Percentiles rank a stretch among this genome's conserved stretches.
Evolutionary conservation across 2,329 filamentous ascomycete species (phyloP).

Genomic region (Arthrocladium fulminans): DNA sequence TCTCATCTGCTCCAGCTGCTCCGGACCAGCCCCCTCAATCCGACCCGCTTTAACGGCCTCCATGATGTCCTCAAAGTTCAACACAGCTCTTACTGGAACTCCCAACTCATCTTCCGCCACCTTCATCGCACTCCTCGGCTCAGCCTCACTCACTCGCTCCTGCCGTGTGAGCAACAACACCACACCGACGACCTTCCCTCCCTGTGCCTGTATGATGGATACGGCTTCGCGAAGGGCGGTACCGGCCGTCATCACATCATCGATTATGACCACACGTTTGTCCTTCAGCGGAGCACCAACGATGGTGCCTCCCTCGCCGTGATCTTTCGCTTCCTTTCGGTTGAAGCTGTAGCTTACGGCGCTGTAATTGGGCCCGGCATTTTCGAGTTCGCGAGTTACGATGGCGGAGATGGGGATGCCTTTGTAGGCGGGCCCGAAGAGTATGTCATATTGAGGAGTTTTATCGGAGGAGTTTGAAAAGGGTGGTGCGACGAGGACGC

Average conservation of each 20-base stretch:
- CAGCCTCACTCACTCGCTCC: slow-evolving; percentile 53
- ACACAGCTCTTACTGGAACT: slow-evolving; percentile 73
- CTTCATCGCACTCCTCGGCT: slow-evolving; percentile 72
- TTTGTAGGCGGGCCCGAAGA: slow-evolving; percentile 92
- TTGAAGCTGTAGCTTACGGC: slow-evolving; percentile 77
- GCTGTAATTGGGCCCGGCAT: slow-evolving; percentile 46
- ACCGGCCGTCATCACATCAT: slow-evolving; percentile 93
- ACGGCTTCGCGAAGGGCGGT: slow-evolving; percentile 92
- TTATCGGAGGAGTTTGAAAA: slow-evolving; percentile 28
- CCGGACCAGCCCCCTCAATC: slow-evolving; percentile 51
- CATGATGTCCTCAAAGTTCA: slow-evolving; percentile 78
- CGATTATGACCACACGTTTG: slow-evolving; percentile 79
- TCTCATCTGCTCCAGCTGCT: slow-evolving; percentile 59
- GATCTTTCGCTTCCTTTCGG: slow-evolving; percentile 91
- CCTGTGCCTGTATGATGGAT: slow-evolving; percentile 75
- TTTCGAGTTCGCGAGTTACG: slow-evolving; percentile 64
- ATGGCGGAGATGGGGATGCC: slow-evolving; percentile 83
- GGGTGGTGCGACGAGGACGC: slow-evolving; percentile 44
- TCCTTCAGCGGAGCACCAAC: slow-evolving; percentile 79
- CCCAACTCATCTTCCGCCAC: slow-evolving; percentile 74
- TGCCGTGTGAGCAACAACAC: slow-evolving; percentile 77
- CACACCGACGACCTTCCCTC: slow-evolving; percentile 76
- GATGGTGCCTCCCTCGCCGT: slow-evolving; percentile 89
- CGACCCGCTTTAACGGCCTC: slow-evolving; percentile 43
- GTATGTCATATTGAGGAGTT: slow-evolving; percentile 54